Evolutionary conservation across 768 basidiomycete genomes (phyloP), one percentile per base, ranked within the genome.

Genomic region (Tricholomella constricta): DNA sequence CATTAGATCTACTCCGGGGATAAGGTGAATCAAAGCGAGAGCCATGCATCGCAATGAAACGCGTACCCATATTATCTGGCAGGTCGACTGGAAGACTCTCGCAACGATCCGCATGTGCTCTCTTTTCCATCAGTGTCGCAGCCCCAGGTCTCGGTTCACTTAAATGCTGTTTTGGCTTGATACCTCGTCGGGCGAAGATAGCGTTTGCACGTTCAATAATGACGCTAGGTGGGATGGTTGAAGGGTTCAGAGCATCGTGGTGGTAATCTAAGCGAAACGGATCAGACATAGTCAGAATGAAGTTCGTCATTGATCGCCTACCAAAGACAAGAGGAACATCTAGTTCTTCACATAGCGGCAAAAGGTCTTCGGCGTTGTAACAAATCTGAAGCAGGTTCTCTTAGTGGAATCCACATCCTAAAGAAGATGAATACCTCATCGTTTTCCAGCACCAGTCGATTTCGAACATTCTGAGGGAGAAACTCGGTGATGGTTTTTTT

Each of bases 131-230:
- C 23, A 91, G 68, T 2, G 82, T 85, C 32, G 81, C 81, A 4
- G 94, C 92, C 2, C 94, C 93, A 2, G 85, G 81, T n/a, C 93
- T 76, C n/a, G 88, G 84, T 61, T 94, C 91, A 44, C 89, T 93
- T 10, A 96, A 80, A 70, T 98, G 95, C 65, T 96, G 94, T 71
- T 97, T 98, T 6, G 91, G 89, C 32, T 75, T 80, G 55, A 98
- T 96, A 6, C 90, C 88, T 11, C 90, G 84, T 38, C 77, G 76
- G 25, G 71, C 67, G 78, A 90, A 98, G 26, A 89, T 90, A 12
- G 77, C 80, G 53, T 87, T 85, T 52, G 91, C 85, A 20, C 84
- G 78, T n/a, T 79, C 75, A 31, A 95, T 90, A 56, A 96, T 87
- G 25, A 76, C 78, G 0, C 75, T 68, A 1, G 85, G 81, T 2